Base-by-base conservation (phyloP, 2,329 filamentous ascomycete species). In the Aspergillus nomiae region DNA sequence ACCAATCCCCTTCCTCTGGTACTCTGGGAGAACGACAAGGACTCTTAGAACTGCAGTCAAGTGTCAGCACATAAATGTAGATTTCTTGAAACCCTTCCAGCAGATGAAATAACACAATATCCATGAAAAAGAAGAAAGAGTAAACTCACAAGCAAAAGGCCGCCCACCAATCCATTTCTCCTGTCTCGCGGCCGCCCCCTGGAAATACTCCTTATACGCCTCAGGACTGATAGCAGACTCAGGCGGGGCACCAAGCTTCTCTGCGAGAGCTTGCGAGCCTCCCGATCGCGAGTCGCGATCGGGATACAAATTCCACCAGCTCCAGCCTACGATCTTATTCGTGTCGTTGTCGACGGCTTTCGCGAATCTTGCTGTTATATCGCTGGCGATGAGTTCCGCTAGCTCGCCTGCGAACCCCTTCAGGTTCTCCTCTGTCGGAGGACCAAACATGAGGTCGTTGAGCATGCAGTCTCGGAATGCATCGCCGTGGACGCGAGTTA, bases 341-440 rank as follows among this genome's bases (percentile, higher is more conserved):
- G 55, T 57, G 24, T 11, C 12, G 26, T 57, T 32, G 28, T 57
- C 55, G 38, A 57, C 43, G 36, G 55, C 55, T 43, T 57, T 57
- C 8, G 12, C n/a, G 0, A 57, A 28, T 26, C 21, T 26, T 14
- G 38, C 36, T 28, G 55, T 34, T 24, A 28, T 26, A 24, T 34
- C 34, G 9, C 30, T 30, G 6, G 48, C 12, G 21, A 59, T 38
- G 14, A 21, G 34, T 9, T 51, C 36, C 3, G 19, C 7, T 6
- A 59, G 30, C 2, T 53, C n/a, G 34, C 9, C 19, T 4, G 26
- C 30, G 28, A 59, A 41, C 1, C 21, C 43, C 11, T 21, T 12
- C 19, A 26, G 30, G 10, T 43, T 30, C 16, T 41, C 36, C 4
- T 41, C 24, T 48, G 45, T 48, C 14, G 21, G 45, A 3, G 14